Evolutionary conservation across 805 yeast species (phyloP).

Genomic region (Wickerhamiella alocasiicola): DNA sequence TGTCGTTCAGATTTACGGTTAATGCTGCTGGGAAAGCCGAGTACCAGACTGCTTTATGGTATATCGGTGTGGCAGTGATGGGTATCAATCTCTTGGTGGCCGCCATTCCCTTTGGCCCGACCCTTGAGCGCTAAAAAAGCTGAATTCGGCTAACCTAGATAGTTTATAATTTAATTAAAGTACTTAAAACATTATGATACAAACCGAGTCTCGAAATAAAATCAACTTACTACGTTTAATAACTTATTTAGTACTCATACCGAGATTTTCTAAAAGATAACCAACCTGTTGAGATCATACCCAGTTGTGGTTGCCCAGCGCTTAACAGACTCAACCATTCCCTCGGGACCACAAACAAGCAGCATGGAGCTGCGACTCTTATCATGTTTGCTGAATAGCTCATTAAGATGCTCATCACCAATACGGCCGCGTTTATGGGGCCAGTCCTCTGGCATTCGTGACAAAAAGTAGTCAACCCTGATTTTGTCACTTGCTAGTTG

Average conservation of each 20-base stretch:
- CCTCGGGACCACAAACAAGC: conserved; percentile 16
- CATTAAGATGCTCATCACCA: conserved; percentile 5
- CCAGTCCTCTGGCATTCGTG: conserved; percentile 10
- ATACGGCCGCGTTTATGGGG: conserved; percentile 13
- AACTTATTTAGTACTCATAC: not conserved
- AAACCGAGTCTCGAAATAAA: no score
- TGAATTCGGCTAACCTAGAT: no score
- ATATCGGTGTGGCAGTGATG: conserved; percentile 26
- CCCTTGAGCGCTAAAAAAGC: not conserved
- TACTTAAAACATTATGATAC: no score
- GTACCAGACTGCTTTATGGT: conserved; percentile 27
- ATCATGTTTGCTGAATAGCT: not conserved
- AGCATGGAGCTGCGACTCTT: conserved; percentile 9
- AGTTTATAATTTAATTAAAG: no score
- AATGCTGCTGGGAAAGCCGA: conserved; percentile 21
- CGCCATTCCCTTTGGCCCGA: conserved; percentile 4
- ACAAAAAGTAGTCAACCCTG: conserved; percentile 30
- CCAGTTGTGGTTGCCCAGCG: conserved; percentile 10
- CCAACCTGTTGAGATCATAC: conserved; percentile 8
- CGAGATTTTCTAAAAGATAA: conserved; percentile 10
- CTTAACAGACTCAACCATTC: conserved; percentile 14
- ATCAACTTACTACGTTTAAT: no score
- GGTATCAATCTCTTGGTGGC: conserved; percentile 20
- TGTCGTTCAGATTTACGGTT: conserved; percentile 28
- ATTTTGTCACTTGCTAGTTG: conserved; percentile 33